phyloP scores from a whole-genome alignment of 2,329 filamentous ascomycete species.

The Trichoderma harzianum region DNA sequence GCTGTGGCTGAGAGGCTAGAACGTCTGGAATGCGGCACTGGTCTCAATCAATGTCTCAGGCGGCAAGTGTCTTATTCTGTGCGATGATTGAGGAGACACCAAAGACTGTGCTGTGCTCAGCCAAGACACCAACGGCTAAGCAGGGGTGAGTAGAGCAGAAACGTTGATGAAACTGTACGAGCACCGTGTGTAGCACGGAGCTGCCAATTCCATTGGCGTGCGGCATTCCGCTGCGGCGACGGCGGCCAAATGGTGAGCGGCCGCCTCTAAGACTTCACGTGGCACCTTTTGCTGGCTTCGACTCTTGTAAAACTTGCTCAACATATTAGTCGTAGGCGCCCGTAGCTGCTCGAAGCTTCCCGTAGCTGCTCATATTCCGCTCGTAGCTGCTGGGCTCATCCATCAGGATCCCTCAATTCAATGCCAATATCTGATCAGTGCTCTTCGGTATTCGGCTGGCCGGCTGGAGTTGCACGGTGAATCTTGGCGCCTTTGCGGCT shows the following conservation, averaged over 20 bases:
- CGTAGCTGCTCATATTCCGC: too few relatives aligned
- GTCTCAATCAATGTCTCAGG: not conserved
- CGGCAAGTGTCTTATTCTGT: not conserved
- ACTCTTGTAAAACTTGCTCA: not conserved
- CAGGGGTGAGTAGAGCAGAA: not conserved
- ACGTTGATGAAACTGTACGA: not conserved
- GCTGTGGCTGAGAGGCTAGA: constrained; percentile 9
- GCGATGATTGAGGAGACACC: not conserved
- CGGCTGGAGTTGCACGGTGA: not conserved
- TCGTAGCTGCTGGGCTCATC: not conserved
- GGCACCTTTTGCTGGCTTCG: not conserved
- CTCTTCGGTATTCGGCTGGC: not conserved
- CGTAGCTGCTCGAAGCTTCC: not conserved
- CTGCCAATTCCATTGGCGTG: not conserved
- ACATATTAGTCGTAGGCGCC: not conserved
- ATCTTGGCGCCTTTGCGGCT: not conserved
- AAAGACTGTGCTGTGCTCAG: not conserved
- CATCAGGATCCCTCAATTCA: not conserved
- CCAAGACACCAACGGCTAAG: not conserved
- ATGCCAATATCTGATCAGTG: not conserved
- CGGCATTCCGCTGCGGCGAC: not conserved
- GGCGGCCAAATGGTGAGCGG: not conserved
- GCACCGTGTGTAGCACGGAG: not conserved
- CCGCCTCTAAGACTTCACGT: not conserved
- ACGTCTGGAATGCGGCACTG: not conserved